phyloP scores from a whole-genome alignment of 2,329 filamentous ascomycete species.

The Aspergillus alliaceus region DNA sequence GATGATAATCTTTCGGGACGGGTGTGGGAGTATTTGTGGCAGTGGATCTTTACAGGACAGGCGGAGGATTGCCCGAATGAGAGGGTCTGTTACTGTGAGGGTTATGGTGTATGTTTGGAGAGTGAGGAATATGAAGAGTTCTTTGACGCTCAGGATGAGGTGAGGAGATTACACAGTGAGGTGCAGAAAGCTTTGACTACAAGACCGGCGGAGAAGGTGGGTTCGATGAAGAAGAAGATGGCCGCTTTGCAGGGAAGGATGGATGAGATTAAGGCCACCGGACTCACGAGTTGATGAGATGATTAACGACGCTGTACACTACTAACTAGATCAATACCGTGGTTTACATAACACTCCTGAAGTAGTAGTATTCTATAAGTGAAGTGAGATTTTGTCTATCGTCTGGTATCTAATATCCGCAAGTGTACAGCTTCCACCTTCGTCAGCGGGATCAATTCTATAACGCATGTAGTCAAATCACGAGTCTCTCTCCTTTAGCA shows the following conservation, averaged over 20 bases:
- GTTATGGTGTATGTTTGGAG: conserved; percentile 6
- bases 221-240: not conserved
- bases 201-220: not conserved
- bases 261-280: conserved; percentile 4
- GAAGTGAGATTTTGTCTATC: not conserved
- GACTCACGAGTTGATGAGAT: not conserved
- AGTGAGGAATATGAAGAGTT: conserved; percentile 8
- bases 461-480: not conserved
- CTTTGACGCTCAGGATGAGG: not conserved
- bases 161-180: not conserved
- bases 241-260: conserved; percentile 1
- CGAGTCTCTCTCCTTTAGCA: conserved; percentile 23
- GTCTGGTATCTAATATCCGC: not conserved
- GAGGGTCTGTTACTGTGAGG: conserved; percentile 8
- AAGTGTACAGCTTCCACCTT: not conserved
- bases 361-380: too few species aligned
- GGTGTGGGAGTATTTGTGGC: conserved; percentile 57
- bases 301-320: not conserved
- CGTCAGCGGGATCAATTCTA: not conserved
- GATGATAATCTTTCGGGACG: conserved; percentile 49
- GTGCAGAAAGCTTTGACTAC: not conserved
- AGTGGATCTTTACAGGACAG: conserved; percentile 23
- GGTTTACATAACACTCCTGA: too few species aligned
- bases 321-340: too few species aligned
- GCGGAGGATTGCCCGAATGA: conserved; percentile 9